Evolutionary conservation across 345 rosid genomes (phyloP), one percentile per base, ranked within the genome.

Genomic region (Tarenaya hassleriana): DNA sequence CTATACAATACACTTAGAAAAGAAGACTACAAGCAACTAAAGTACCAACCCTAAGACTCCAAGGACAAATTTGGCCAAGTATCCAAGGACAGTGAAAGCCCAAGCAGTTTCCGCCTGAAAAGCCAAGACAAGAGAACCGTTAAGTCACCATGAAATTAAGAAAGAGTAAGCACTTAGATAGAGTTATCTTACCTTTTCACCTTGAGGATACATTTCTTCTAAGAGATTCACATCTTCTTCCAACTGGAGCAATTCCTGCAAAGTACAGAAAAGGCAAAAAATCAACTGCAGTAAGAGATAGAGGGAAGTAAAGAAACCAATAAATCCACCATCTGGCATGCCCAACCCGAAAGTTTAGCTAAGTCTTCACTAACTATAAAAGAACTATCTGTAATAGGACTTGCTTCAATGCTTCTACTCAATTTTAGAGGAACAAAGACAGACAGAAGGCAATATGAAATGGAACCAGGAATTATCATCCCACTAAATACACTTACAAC

Each of bases 181-280:
- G 8, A 33, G 43, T 34, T 19, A 34, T 61, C 56, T 58, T 66
- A 94, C 99, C 95, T 86, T 74, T 68, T 94, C 99, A 64, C 99
- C 99, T 78, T 88, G 99, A 60, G 99, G 97, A 54, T 88, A 88
- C 86, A 83, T 69, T 75, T 94, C 99, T 69, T 94, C 97, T 49
- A 94, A 69, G 70, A 94, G 87, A 50, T 88, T 88, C 47, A 88
- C 97, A 62, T 94, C 99, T 77, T 94, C 99, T 66, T 94, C 99
- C 71, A 88, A 56, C 55, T 80, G 97, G 61, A 81, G 85, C 73
- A 94, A 58, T 61, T 94, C 99, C 95, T 88, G 79, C 45, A 73
- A 48, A 53, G 17, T 62, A 47, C 63, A 65, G 5, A 41, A 13
- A 46, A 52, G 14, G 41, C 27, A 53, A n/a, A n/a, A n/a, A n/a